These are phyloP conservation scores for Penicillium sp. DNA, from an alignment of 2,329 filamentous ascomycete genomes.

Conservation along the genomic window DNA sequence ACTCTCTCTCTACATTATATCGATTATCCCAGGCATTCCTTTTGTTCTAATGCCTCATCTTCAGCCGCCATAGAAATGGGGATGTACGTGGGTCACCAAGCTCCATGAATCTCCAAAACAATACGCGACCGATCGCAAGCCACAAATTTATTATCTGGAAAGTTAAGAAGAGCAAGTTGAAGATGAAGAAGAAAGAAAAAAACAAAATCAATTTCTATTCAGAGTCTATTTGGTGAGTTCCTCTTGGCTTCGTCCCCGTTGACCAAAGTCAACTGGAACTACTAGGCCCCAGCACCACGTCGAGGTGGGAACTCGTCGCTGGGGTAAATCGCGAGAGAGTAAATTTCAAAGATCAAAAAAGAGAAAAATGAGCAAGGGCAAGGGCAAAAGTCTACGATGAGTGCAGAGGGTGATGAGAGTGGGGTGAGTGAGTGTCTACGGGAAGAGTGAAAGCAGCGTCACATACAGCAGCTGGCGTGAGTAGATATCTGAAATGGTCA, in stretches of 20 bases:
- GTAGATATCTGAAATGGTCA: neutral
- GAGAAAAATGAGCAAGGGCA: neutral
- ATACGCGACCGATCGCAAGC: neutral
- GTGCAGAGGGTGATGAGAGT: neutral
- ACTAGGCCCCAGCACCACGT: conserved; percentile 24
- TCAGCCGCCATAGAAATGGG: neutral
- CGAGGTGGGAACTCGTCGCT: conserved; percentile 22
- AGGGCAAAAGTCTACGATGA: neutral
- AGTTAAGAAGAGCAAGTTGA: neutral
- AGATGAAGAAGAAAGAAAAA: no score
- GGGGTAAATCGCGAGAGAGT: conserved; percentile 15
- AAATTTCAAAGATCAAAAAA: conserved; percentile 1
- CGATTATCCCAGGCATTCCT: neutral
- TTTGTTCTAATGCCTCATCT: neutral
- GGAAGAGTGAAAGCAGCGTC: neutral
- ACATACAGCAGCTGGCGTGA: no score
- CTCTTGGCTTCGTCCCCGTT: conserved; percentile 18
- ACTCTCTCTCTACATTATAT: neutral
- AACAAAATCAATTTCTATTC: neutral
- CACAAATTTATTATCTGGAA: neutral
- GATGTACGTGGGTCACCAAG: neutral
- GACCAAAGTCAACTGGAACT: conserved; percentile 6
- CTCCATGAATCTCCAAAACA: neutral
- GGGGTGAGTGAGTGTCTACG: neutral
- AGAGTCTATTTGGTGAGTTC: neutral